A percentile compares a stretch with the other conserved stretches of the same genome.
Evolutionary conservation across 2,329 filamentous ascomycete species (phyloP).

Genomic region (Fusarium austroafricanum): DNA sequence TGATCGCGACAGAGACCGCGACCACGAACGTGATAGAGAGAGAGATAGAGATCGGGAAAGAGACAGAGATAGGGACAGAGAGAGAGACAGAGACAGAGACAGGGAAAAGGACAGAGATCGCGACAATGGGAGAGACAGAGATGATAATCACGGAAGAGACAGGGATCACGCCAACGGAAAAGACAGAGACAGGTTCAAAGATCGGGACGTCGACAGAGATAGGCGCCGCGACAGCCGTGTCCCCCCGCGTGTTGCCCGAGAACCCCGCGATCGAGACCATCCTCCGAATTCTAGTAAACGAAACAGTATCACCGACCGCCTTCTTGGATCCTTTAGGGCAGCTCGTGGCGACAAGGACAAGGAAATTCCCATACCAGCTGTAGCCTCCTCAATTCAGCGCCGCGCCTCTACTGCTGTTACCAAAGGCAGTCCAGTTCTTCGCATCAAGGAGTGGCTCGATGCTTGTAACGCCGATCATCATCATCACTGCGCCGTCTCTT

Average conservation of each 20-base stretch:
- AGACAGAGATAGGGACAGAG: constrained; percentile 22
- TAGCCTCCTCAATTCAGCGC: constrained; percentile 44
- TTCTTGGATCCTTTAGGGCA: constrained; percentile 51
- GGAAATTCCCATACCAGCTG: constrained; percentile 25
- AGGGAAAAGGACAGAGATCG: constrained; percentile 13
- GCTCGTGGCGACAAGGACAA: constrained; percentile 48
- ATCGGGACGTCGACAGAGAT: constrained; percentile 38
- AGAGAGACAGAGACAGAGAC: constrained; percentile 14
- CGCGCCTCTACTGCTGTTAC: constrained; percentile 49
- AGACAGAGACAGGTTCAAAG: constrained; percentile 18
- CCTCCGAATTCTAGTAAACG: constrained; percentile 50
- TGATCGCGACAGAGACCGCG: constrained; percentile 6
- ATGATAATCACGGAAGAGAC: constrained; percentile 8
- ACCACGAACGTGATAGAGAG: constrained; percentile 20
- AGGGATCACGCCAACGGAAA: constrained; percentile 18
- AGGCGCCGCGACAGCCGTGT: constrained; percentile 42
- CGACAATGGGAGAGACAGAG: constrained; percentile 30
- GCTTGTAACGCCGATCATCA: constrained; percentile 57
- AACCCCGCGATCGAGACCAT: constrained; percentile 34
- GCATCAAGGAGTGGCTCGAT: constrained; percentile 58
- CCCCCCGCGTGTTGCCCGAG: constrained; percentile 26
- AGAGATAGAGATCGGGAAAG: constrained; percentile 22
- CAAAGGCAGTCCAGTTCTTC: constrained; percentile 52
- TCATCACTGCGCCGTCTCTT: constrained; percentile 53
- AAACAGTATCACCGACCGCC: constrained; percentile 56